Evolutionary conservation across 805 yeast genomes (phyloP).

Genomic region (Candida hungchunana): DNA sequence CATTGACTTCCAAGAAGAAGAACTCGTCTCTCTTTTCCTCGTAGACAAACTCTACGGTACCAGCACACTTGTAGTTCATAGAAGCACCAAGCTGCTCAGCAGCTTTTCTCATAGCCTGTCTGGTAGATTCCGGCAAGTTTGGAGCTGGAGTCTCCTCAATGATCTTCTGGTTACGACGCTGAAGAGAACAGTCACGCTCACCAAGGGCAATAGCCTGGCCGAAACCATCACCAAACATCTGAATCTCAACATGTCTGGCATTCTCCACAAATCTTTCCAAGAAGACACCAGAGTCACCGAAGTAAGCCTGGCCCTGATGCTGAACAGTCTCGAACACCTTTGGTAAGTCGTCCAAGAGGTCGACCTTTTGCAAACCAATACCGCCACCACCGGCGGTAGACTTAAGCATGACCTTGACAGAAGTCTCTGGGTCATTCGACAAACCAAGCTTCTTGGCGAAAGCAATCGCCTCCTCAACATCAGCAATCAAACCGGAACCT

Average conservation of each 20-base stretch:
- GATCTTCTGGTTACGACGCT: constrained; percentile 93
- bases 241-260: constrained; percentile 95
- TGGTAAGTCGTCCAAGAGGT: constrained; percentile 73
- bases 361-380: constrained; percentile 93
- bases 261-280: constrained; percentile 91
- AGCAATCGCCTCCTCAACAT: constrained; percentile 67
- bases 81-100: constrained; percentile 79
- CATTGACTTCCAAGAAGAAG: constrained; percentile 93
- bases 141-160: constrained; percentile 99
- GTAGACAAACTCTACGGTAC: constrained; percentile 94
- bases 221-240: constrained; percentile 92
- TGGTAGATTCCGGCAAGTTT: constrained; percentile 74
- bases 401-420: constrained; percentile 92
- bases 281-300: constrained; percentile 95
- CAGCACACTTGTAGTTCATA: constrained; percentile 93
- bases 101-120: constrained; percentile 71
- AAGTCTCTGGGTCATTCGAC: constrained; percentile 31
- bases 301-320: constrained; percentile 89
- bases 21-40: constrained; percentile 84
- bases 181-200: constrained; percentile 96
- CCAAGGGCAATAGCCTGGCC: constrained; percentile 94
- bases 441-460: constrained; percentile 65
- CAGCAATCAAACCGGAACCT: constrained; percentile 81
- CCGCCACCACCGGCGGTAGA: constrained; percentile 99
- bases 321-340: constrained; percentile 85